Base-by-base conservation (phyloP, 148 eudicot species). In the Rhododendron griersonianum region DNA sequence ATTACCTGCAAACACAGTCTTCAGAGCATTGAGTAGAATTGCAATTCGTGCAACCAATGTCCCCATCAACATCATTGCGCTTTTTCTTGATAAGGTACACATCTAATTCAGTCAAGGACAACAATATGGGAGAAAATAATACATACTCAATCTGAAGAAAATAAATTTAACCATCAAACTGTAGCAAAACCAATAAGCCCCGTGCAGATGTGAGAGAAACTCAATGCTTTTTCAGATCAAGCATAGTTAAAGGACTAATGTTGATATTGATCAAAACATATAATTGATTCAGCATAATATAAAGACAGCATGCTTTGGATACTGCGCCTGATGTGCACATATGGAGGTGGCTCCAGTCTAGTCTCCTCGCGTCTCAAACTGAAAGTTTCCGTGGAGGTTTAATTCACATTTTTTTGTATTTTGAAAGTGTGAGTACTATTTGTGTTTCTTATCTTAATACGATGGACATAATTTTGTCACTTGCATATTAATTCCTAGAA, bases 1-100 rank as follows among this genome's bases (percentile, higher is more conserved):
- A 86, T 55, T 87, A 96, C 99, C 98, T 91, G 95, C 99, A 96
- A 87, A 95, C 94, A 89, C 99, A 96, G 87, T 91, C 94, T 77
- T 93, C 92, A 59, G 91, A 89, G 86, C 99, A 96, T 59, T 84
- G 48, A 50, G 90, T 78, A 69, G 97, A 86, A 84, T 85, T 89
- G 93, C 99, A 95, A 86, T 79, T 87, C n/a, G 93, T 92, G 91
- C 99, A 96, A 73, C 98, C 98, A 73, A 85, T 87, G 83, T 91
- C 95, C 37, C 86, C 86, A 86, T 77, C 88, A 87, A 87, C 84
- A 61, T 87, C 90, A 81, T 87, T 92, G 7, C 95, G 92, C 86
- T 93, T 96, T 92, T 89, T 96, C 93, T 96, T 96, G 74, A 94
- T 92, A 77, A 94, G 94, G 89, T 95, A 95, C 69, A 94, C 88